phyloP scores from a whole-genome alignment of 2,329 filamentous ascomycete genomes.

The Claviceps spartinae region DNA sequence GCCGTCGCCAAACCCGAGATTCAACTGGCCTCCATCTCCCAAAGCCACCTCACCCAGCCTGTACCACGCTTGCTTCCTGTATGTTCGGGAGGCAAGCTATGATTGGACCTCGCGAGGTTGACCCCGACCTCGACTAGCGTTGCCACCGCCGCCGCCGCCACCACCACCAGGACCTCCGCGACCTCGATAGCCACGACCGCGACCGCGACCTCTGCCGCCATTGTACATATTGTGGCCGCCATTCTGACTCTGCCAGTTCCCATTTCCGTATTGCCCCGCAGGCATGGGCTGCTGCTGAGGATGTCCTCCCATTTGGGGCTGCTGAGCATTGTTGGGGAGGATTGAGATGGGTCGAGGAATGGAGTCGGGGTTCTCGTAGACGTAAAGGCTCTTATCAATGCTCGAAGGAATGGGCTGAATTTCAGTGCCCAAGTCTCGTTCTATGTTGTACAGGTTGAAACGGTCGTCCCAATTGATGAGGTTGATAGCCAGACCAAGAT shows the following conservation, averaged over 20 bases:
- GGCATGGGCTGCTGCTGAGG: conserved; percentile 7
- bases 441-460: conserved; percentile 97
- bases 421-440: conserved; percentile 91
- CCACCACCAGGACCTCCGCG: conserved; percentile 16
- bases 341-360: conserved; percentile 70
- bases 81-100: conserved; percentile 16
- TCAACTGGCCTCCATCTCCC: background rate
- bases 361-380: conserved; percentile 90
- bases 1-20: background rate
- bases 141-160: conserved; percentile 12
- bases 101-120: conserved; percentile 22
- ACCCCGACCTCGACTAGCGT: conserved; percentile 23
- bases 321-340: conserved; percentile 22
- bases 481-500: conserved; percentile 95
- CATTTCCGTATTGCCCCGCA: conserved; percentile 24
- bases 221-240: conserved; percentile 24
- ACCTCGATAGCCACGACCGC: conserved; percentile 25
- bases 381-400: conserved; percentile 96
- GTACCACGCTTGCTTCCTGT: conserved; percentile 13
- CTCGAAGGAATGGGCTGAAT: conserved; percentile 89
- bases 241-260: conserved; percentile 31
- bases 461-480: conserved; percentile 99
- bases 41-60: conserved; percentile 7
- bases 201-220: conserved; percentile 20
- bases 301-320: conserved; percentile 15